Conservation (phyloP, 2,329 filamentous ascomycete species). For the Colletotrichum tofieldiae region DNA sequence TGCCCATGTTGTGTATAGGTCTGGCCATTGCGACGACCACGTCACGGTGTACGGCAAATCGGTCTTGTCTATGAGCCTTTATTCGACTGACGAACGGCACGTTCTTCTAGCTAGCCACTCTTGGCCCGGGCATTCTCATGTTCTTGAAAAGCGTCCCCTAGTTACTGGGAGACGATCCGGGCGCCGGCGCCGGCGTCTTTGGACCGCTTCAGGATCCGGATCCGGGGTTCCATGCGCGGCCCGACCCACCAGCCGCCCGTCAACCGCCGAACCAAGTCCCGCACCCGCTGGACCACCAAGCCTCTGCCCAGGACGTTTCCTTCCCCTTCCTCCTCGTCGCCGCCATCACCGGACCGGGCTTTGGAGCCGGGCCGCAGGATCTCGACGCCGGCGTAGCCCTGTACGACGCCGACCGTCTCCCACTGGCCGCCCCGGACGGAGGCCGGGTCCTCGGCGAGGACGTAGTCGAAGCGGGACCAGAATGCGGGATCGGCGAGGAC, state of each 20-base stretch:
- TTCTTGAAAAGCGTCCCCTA: background rate
- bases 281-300: constrained; percentile 55
- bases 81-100: background rate
- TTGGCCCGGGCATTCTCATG: background rate
- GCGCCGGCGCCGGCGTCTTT: constrained; percentile 42
- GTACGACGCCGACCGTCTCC: constrained; percentile 70
- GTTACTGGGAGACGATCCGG: constrained; percentile 29
- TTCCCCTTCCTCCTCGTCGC: constrained; percentile 39
- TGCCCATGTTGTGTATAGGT: background rate
- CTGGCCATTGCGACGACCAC: background rate
- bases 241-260: constrained; percentile 78
- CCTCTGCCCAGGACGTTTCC: constrained; percentile 63
- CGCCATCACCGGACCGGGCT: constrained; percentile 9
- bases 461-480: constrained; percentile 77
- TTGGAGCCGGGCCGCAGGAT: constrained; percentile 65
- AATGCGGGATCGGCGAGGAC: constrained; percentile 66
- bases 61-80: background rate
- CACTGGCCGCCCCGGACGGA: constrained; percentile 66
- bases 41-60: no score
- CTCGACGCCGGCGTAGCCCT: constrained; percentile 73
- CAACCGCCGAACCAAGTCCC: constrained; percentile 58
- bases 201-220: constrained; percentile 64
- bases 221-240: constrained; percentile 71
- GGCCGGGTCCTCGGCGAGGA: constrained; percentile 68
- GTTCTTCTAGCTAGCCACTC: background rate